Base-by-base conservation (phyloP, 305 asterid species). In the Rubia tinctorum region DNA sequence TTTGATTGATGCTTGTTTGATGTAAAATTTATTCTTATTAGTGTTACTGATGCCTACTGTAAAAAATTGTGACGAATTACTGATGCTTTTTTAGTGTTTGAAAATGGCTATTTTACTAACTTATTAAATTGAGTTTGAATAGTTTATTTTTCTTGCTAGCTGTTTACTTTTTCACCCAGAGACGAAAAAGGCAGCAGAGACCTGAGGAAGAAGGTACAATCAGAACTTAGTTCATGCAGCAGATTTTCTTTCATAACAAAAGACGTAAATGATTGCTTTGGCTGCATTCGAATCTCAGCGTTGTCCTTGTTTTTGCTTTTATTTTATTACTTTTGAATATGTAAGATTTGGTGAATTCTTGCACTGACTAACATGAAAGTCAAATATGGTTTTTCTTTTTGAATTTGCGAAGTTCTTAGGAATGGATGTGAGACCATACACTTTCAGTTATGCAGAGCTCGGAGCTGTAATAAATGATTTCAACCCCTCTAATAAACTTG, bases 381-480 rank as follows among this genome's bases (percentile, higher is more conserved):
- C 12, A 60, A 8, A 60, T 25, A 30, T 6, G 27, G 43, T 51
- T 73, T 59, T 58, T 18, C 15, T 64, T 11, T 62, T 25, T 64
- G 23, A 73, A 77, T 78, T 71, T 75, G 71, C 85, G 88, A 96
- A 87, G 84, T 83, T 91, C 79, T 64, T 84, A 69, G 91, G 91
- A 55, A 87, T 93, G 60, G 96, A 86, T 78, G 78, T 86, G 51
- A 86, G 83, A 76, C 92, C 95, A 42, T 87, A 81, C 77, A 90
- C 89, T 9, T 91, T 88, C 77, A 79, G 86, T 69, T 91, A 84
- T 75, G 83, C 89, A 43, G 92, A 86, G 69, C 90, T 91, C 61
- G 79, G 83, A 82, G 78, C 85, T 43, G 93, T 91, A 7, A 91
- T 95, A 23, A 73, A 80, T 71, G 93, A 88, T 77, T 90, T 91